Base-by-base conservation (phyloP, 768 basidiomycete species). In the Punctularia strigosozonata region DNA sequence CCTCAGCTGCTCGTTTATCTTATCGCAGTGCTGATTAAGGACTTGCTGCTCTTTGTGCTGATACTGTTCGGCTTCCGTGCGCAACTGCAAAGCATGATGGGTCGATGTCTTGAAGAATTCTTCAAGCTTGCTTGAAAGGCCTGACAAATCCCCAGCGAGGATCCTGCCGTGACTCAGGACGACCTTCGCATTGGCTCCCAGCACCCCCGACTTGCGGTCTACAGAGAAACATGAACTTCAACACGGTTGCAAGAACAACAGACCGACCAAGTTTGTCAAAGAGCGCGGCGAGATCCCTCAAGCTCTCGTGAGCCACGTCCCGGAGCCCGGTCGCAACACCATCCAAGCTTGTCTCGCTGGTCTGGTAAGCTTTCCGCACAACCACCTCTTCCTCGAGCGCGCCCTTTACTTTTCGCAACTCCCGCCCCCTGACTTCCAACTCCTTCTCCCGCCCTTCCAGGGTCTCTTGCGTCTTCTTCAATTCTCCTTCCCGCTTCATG, bases 201-300 rank as follows among this genome's bases (percentile, higher is more conserved):
- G 67, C 8, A 75, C 65, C 18, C 62, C 60, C 23, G 74, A 62
- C 51, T 85, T 90, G 42, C 91, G 81, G 30, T 85, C 90, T 92
- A 46, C 13, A 25, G 12, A 35, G 31, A 31, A 4, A 39, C 24
- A 20, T 22, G 10, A 38, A 57, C 31, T 53, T 21, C 41, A 12
- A 23, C 31, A 10, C 34, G 15, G n/a, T 33, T 10, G 22, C 33
- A 12, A 19, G 19, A 30, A 33, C 6, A 13, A 14, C 14, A 19
- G 19, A 50, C 75, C 50, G 50, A 90, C 90, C 83, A 33, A 95
- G 71, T 59, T 94, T 95, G 31, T 75, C 75, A 46, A 89, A 87
- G 18, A 92, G 59, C 0, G 75, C 73, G 13, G 52, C 57, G 25
- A 92, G 65, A 52, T 95, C 86, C 6, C 65, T 64, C 14, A 86